Percentiles rank a stretch among this genome's conserved stretches.
Conservation (phyloP, 176 grass and related monocot species). For the Poa annua region DNA sequence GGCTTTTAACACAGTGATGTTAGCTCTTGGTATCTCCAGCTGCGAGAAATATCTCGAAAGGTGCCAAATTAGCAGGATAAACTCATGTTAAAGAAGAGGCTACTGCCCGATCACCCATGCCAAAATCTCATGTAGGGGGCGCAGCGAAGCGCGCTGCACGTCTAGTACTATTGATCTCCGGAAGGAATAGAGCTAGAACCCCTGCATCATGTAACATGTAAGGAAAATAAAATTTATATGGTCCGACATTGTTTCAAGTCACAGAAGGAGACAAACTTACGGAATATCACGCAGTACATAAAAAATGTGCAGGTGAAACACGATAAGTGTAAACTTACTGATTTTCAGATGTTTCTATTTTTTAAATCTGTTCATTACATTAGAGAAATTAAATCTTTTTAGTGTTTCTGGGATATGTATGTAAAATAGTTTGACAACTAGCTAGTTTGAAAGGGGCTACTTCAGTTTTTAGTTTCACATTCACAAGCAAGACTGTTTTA, state of each 20-base stretch:
- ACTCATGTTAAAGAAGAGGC: too few species aligned
- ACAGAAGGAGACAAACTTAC: background rate
- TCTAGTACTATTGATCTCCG: constrained; percentile 13
- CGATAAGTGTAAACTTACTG: background rate
- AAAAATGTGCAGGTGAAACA: background rate
- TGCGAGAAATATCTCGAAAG: too few species aligned
- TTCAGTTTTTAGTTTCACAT: background rate
- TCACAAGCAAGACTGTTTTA: background rate
- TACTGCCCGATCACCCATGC: too few species aligned
- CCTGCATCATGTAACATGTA: constrained; percentile 21
- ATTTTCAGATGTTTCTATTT: background rate
- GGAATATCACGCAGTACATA: background rate
- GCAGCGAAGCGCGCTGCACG: too few species aligned
- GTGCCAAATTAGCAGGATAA: too few species aligned
- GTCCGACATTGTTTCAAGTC: background rate
- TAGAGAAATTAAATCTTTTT: background rate
- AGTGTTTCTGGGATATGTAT: background rate
- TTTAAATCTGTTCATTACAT: background rate
- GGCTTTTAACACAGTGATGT: too few species aligned
- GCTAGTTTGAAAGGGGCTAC: background rate
- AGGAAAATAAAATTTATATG: background rate
- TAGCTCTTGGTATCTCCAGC: too few species aligned
- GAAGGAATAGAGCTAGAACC: background rate
- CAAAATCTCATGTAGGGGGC: too few species aligned
- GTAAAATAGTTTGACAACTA: background rate